Evolutionary conservation across 225 moss, liverwort and hornwort genomes (phyloP), one percentile per base, ranked within the genome.

Genomic region (Marchantia polymorpha): DNA sequence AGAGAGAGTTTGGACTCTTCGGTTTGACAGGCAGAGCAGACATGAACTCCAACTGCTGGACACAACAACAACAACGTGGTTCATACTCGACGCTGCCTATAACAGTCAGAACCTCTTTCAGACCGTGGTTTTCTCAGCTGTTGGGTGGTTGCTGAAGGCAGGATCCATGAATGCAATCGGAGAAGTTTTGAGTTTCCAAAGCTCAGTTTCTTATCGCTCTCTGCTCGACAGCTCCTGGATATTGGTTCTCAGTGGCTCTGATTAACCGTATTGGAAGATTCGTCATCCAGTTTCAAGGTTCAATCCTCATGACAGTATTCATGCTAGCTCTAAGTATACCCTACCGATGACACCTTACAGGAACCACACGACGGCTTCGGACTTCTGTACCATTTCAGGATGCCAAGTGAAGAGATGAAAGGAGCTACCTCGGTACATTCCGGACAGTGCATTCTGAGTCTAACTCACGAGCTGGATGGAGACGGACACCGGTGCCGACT

Each of bases 291-390:
- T 7, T 77, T 19, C 63, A 64, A 22, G 77, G 77, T 12, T 77
- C 65, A 30, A 22, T 77, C 64, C 65, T 77, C 64, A 77, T 77
- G 77, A 65, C 77, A 0, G 23, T 77, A 3, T 77, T 77, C 77
- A 77, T 77, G 77, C 25, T 77, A 19, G 48, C 64, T 11, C 39
- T 77, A 7, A 56, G 47, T 25, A 65, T 77, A 0, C 22, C 12
- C 14, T 65, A 64, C 54, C 16, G 54, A 16, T 11, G 54, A 58
- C 13, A 58, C 58, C 58, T 12, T 15, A 14, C 58, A 58, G 20
- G 10, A 58, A 1, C 58, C 5, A 58, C 39, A 39, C 39, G 5
- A 39, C 2, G 39, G 39, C 39, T 2, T 39, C 39, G 39, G 39
- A 39, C 39, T 39, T 39, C 39, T 39, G 39, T 2, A 2, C 39